A percentile compares a stretch with the other conserved stretches of the same genome.
Conservation (phyloP, 2,329 filamentous ascomycete species). For the Sporothrix luriei region DNA sequence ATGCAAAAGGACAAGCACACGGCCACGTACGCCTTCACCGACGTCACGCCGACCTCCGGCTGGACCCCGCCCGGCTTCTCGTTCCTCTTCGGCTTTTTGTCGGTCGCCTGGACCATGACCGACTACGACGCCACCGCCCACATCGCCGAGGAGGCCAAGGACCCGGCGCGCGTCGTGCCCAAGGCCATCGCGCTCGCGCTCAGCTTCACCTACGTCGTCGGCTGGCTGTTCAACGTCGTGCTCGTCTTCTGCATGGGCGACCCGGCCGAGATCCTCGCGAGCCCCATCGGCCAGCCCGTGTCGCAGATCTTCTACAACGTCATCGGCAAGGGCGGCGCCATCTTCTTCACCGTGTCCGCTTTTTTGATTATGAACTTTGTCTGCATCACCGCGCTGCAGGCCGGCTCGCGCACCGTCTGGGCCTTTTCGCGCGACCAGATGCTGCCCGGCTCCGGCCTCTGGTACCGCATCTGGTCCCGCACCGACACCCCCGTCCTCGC, state of each 20-base stretch:
- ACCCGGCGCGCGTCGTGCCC: conserved; percentile 47
- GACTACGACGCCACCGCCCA: conserved; percentile 43
- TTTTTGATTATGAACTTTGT: conserved; percentile 63
- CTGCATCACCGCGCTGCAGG: conserved; percentile 60
- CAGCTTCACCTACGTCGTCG: conserved; percentile 57
- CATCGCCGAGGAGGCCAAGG: conserved; percentile 53
- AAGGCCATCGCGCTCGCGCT: conserved; percentile 59
- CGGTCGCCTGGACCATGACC: conserved; percentile 65
- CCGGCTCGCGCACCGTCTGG: conserved; percentile 57
- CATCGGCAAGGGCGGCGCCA: conserved; percentile 55
- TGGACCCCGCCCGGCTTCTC: conserved; percentile 59
- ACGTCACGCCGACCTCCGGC: conserved; percentile 54
- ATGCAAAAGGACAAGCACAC: conserved; percentile 55
- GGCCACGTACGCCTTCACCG: conserved; percentile 58
- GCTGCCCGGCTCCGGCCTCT: conserved; percentile 51
- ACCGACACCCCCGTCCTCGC: conserved; percentile 57
- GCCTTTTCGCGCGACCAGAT: conserved; percentile 58
- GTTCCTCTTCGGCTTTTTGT: conserved; percentile 63
- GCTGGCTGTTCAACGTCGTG: conserved; percentile 61
- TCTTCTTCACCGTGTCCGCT: conserved; percentile 59
- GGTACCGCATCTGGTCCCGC: conserved; percentile 52
- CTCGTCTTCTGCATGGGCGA: conserved; percentile 61
- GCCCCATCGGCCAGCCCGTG: conserved; percentile 54
- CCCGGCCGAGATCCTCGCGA: conserved; percentile 49
- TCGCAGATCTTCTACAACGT: conserved; percentile 62